These are phyloP conservation scores for Macadamia integrifolia DNA, from an alignment of 164 flowering plant species.

Conservation along the genomic window DNA sequence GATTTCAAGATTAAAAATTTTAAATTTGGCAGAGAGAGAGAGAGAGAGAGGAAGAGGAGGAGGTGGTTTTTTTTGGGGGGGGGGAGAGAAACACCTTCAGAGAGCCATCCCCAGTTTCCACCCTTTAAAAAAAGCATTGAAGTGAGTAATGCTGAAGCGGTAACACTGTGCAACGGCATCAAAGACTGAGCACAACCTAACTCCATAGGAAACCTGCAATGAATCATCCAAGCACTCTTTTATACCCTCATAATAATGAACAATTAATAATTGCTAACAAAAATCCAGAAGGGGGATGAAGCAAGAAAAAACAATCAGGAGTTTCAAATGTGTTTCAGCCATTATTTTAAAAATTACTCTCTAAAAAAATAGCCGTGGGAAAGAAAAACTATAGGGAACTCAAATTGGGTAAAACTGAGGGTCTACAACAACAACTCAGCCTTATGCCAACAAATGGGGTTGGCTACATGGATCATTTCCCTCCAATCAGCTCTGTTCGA, in stretches of 20 bases:
- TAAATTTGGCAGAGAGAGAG: too few relatives aligned
- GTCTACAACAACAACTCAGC: neutral
- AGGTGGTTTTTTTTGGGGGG: too few relatives aligned
- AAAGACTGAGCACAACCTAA: constrained; percentile 56
- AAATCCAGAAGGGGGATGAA: too few relatives aligned
- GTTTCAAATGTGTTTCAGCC: neutral
- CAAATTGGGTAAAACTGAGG: neutral
- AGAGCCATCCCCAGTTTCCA: constrained; percentile 65
- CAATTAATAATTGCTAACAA: neutral
- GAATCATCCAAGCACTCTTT: constrained; percentile 2
- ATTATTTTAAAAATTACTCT: neutral
- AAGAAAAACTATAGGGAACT: too few relatives aligned
- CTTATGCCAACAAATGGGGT: too few relatives aligned
- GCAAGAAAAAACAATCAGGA: neutral
- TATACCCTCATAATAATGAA: neutral
- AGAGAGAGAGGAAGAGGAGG: too few relatives aligned
- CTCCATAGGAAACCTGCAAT: constrained; percentile 58
- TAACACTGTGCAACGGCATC: constrained; percentile 79
- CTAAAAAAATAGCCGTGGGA: neutral
- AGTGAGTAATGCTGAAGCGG: constrained; percentile 72
- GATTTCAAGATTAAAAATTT: too few relatives aligned
- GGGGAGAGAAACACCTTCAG: constrained; percentile 48
- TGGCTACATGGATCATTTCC: too few relatives aligned
- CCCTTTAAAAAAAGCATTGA: constrained; percentile 59
- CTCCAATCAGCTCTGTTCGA: too few relatives aligned